A percentile compares a stretch with the other conserved stretches of the same genome.
Evolutionary conservation across 208 protist species (phyloP).

Genomic region (Angomonas deanei): DNA sequence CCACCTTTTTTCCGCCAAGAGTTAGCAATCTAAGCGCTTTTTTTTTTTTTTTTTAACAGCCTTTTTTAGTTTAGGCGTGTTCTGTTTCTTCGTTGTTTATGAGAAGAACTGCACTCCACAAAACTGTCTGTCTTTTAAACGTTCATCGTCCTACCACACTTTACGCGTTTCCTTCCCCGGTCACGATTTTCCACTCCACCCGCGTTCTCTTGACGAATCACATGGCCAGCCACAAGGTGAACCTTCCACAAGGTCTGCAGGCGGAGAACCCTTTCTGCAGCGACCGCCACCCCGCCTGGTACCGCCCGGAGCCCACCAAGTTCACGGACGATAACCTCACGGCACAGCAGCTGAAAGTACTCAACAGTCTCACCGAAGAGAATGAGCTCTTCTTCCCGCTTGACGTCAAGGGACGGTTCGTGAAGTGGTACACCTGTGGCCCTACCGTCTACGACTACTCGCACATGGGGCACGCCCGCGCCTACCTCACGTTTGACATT

Average conservation of each 20-base stretch:
- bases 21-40: too few species aligned
- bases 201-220: too few species aligned
- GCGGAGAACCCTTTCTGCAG: slow-evolving; percentile 33
- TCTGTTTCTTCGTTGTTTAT: neutral
- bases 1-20: too few species aligned
- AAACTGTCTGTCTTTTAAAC: too few species aligned
- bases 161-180: too few species aligned
- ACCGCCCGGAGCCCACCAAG: slow-evolving; percentile 27
- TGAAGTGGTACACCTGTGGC: slow-evolving; percentile 97
- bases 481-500: slow-evolving; percentile 98
- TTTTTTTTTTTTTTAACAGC: neutral
- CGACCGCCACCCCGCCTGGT: slow-evolving; percentile 72
- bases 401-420: slow-evolving; percentile 29
- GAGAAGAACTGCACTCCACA: too few species aligned
- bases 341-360: slow-evolving; percentile 39
- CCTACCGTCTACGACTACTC: slow-evolving; percentile 96
- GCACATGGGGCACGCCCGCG: slow-evolving; percentile 97
- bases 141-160: too few species aligned
- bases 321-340: neutral
- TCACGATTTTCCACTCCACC: too few species aligned
- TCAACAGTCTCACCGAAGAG: slow-evolving; percentile 84
- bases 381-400: slow-evolving; percentile 68
- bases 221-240: neutral
- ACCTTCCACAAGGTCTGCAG: slow-evolving; percentile 32
- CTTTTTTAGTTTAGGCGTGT: neutral